Percentiles rank a stretch among this genome's conserved stretches.
These are phyloP conservation scores for Aspergillus costaricaensis DNA, from an alignment of 2,329 filamentous ascomycete species.

Conservation along the genomic window DNA sequence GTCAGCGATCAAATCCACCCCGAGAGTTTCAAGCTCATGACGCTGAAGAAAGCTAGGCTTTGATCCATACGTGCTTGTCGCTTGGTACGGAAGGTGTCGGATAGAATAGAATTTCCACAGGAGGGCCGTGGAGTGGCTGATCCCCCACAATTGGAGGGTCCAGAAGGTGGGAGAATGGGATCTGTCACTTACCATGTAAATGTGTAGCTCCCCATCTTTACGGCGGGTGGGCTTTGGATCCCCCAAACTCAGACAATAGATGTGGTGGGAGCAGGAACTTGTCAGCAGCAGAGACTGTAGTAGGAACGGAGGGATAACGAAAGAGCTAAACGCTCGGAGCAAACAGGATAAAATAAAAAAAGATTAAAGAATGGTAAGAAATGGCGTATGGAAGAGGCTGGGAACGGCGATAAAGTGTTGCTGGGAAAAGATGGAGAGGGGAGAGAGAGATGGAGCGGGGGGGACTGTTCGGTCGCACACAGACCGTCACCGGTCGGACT, in stretches of 20 bases:
- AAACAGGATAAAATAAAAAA: neutral
- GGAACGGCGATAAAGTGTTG: constrained; percentile 9
- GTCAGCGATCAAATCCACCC: constrained; percentile 30
- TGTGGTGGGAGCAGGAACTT: neutral
- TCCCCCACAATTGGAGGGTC: neutral
- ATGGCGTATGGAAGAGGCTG: constrained; percentile 10
- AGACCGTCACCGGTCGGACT: constrained; percentile 8
- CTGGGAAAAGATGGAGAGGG: constrained; percentile 1
- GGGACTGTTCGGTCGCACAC: constrained; percentile 15
- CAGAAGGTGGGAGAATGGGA: neutral
- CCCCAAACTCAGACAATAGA: neutral
- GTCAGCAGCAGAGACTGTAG: neutral
- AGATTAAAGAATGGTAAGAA: neutral
- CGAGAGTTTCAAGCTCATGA: constrained; percentile 5
- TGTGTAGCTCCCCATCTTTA: constrained; percentile 38
- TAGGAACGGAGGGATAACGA: neutral
- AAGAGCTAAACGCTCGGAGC: neutral
- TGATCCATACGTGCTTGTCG: neutral
- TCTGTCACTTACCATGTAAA: constrained; percentile 39
- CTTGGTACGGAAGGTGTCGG: constrained; percentile 3
- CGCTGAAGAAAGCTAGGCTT: neutral
- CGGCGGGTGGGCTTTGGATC: constrained; percentile 1
- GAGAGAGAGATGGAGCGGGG: constrained; percentile 13
- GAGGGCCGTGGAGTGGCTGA: neutral
- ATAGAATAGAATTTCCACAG: constrained; percentile 1